Conservation (phyloP, 169 alveolate genomes). For the Plasmodium gonderi region DNA sequence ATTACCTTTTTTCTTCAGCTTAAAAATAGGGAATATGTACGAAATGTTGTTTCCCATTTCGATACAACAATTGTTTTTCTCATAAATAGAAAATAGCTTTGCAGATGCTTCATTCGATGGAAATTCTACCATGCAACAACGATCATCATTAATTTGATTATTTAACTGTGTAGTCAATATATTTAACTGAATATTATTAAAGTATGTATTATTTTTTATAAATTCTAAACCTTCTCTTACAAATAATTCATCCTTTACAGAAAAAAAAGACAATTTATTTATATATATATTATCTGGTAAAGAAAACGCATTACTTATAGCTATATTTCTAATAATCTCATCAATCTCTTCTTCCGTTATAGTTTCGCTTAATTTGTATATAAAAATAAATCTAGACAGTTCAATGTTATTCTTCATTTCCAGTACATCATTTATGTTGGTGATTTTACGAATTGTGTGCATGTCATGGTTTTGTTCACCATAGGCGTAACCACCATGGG, state of each 20-base stretch:
- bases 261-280: slow-evolving; percentile 57
- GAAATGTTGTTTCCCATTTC: slow-evolving; percentile 11
- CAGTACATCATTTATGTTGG: slow-evolving; percentile 12
- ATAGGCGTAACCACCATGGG: neutral
- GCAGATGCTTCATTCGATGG: slow-evolving; percentile 66
- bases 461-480: neutral
- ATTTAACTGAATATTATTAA: slow-evolving; percentile 43
- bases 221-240: slow-evolving; percentile 51
- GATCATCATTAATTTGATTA: slow-evolving; percentile 32
- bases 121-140: slow-evolving; percentile 65
- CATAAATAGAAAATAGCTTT: slow-evolving; percentile 75
- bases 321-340: slow-evolving; percentile 76
- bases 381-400: slow-evolving; percentile 58
- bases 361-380: slow-evolving; percentile 25
- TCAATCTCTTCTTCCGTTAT: slow-evolving; percentile 83
- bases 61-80: slow-evolving; percentile 40
- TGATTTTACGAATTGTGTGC: neutral
- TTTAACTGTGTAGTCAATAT: slow-evolving; percentile 5
- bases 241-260: slow-evolving; percentile 47
- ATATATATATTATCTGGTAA: slow-evolving; percentile 75
- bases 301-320: slow-evolving; percentile 81
- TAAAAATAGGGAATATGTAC: slow-evolving; percentile 61
- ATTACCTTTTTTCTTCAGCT: slow-evolving; percentile 20
- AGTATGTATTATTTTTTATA: slow-evolving; percentile 67
- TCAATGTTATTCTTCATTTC: slow-evolving; percentile 51